Base-by-base conservation (phyloP, 139 green algal genomes). In the Chlorella ohadii region DNA sequence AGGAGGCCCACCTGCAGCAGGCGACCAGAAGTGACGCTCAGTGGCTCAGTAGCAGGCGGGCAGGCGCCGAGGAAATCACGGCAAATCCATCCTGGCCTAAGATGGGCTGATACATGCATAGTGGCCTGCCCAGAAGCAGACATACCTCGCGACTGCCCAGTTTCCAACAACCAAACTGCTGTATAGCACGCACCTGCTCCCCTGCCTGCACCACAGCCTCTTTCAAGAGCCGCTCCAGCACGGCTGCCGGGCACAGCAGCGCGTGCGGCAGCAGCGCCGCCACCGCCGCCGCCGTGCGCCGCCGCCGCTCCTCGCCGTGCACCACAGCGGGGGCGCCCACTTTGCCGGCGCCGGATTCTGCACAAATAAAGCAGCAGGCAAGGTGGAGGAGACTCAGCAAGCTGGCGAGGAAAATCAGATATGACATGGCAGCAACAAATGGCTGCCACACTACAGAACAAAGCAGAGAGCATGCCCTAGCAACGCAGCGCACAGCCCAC, bases 161-260 rank as follows among this genome's bases (percentile, higher is more conserved):
- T n/a, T n/a, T 81, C 56, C 44, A 6, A 47, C 28, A 31, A 44
- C 33, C 17, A 39, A 27, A 4, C 65, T 3, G 27, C 4, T 16
- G 16, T n/a, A n/a, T n/a, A n/a, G n/a, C 23, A 15, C 68, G 33
- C 68, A 75, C 68, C 68, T 75, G 68, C 36, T 75, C 68, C 36
- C 68, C 68, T 11, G 68, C 34, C 36, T 71, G 57, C 36, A 82
- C 81, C 72, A 81, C 20, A 15, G 81, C 81, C 57, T 78, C 66
- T 22, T 44, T 31, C 27, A 86, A n/a, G 68, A 81, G 12, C 17
- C 72, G 59, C 44, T 86, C 59, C 44, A 86, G 31, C 47, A 86
- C 72, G 9, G 63, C 72, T 12, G 28, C 72, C 33, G 81, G 81
- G 81, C 81, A 78, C 19, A 86, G 81, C 59, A 86, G n/a, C 1